These are phyloP conservation scores for Coemansia sp. DNA, from an alignment of 371 early-diverging fungal genomes.

Conservation along the genomic window DNA sequence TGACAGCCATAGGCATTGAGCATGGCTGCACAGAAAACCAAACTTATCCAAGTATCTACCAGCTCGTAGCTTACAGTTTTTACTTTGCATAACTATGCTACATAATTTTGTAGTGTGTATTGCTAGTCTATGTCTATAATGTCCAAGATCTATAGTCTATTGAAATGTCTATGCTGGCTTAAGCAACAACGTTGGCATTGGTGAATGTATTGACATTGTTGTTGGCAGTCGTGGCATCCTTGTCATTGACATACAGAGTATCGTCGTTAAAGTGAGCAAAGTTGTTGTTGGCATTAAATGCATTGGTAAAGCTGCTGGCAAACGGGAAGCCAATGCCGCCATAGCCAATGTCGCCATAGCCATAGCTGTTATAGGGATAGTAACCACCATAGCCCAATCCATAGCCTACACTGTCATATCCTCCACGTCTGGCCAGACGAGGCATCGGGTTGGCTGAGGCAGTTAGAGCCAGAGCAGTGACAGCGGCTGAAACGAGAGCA, in stretches of 20 bases:
- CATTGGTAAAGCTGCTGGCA: conserved; percentile 9
- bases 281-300: conserved; percentile 2
- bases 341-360: neutral
- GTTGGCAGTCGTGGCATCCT: conserved; percentile 4
- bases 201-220: conserved; percentile 5
- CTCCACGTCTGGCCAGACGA: neutral
- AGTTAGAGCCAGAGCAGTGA: neutral
- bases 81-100: no score
- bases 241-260: conserved; percentile 15
- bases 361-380: neutral
- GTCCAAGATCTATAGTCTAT: neutral
- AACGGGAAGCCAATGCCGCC: conserved; percentile 1
- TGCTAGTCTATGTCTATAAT: no score
- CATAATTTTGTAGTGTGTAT: no score
- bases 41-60: no score
- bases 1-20: no score
- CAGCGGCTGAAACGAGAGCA: neutral
- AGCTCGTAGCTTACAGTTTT: no score
- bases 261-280: conserved; percentile 17
- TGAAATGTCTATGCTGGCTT: neutral
- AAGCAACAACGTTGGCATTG: conserved; percentile 5
- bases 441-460: neutral
- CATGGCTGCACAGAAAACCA: no score
- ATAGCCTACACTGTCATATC: neutral
- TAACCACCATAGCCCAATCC: neutral